These are phyloP conservation scores for Volvox carteri DNA, from an alignment of 163 green algal genomes.

Conservation along the genomic window DNA sequence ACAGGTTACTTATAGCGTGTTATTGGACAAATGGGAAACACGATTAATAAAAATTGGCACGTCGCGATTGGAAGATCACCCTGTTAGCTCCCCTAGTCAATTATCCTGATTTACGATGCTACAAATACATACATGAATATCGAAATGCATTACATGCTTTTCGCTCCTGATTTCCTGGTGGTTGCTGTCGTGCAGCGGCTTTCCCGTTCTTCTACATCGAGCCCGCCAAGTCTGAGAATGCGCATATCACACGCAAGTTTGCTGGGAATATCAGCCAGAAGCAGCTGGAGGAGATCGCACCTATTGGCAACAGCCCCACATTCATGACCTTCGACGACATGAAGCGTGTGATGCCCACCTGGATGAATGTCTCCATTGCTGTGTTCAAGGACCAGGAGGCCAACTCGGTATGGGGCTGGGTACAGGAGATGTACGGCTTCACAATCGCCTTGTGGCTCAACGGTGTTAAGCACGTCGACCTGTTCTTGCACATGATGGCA, in stretches of 20 bases:
- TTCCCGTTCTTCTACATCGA: constrained; percentile 97
- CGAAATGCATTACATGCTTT: no score
- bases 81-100: no score
- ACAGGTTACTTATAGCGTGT: no score
- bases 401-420: constrained; percentile 84
- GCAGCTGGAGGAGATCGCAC: constrained; percentile 84
- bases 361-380: constrained; percentile 87
- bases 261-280: constrained; percentile 69
- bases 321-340: constrained; percentile 88
- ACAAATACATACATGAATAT: no score
- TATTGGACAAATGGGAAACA: no score
- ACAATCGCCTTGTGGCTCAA: constrained; percentile 78
- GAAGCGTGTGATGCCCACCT: constrained; percentile 81
- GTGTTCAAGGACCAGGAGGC: constrained; percentile 87
- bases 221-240: constrained; percentile 73
- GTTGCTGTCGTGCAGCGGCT: constrained; percentile 78
- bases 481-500: constrained; percentile 83
- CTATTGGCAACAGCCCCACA: constrained; percentile 92
- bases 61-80: no score
- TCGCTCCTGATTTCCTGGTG: no score
- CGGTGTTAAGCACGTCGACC: constrained; percentile 76
- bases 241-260: constrained; percentile 85
- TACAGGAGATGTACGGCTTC: constrained; percentile 96
- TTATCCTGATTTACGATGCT: no score
- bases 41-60: no score